A percentile compares a stretch with the other conserved stretches of the same genome.
phyloP scores from a whole-genome alignment of 2,329 filamentous ascomycete species.

The Teratosphaeria pseudoeucalypti region DNA sequence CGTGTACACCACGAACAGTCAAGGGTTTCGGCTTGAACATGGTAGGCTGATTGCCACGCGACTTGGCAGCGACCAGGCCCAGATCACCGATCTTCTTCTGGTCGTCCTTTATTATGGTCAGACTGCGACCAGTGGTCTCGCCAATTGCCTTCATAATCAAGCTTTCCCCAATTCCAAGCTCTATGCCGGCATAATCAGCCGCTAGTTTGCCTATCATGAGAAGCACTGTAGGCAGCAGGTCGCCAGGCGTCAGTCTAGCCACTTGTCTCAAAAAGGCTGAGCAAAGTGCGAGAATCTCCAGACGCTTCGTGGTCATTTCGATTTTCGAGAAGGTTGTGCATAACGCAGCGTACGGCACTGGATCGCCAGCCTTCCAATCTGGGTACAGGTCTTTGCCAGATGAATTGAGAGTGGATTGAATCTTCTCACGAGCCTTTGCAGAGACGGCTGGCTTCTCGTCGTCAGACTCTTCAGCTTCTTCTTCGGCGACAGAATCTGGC shows the following conservation, averaged over 20 bases:
- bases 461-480: slow-evolving; percentile 39
- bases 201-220: slow-evolving; percentile 98
- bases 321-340: slow-evolving; percentile 91
- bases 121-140: slow-evolving; percentile 78
- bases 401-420: slow-evolving; percentile 64
- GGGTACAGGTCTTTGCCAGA: slow-evolving; percentile 72
- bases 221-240: slow-evolving; percentile 77
- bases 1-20: slow-evolving; percentile 76
- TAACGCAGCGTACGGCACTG: slow-evolving; percentile 87
- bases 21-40: slow-evolving; percentile 97
- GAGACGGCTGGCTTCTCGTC: slow-evolving; percentile 59
- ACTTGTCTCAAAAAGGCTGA: slow-evolving; percentile 87
- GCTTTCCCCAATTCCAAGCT: slow-evolving; percentile 96
- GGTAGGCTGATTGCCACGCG: slow-evolving; percentile 84
- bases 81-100: slow-evolving; percentile 95
- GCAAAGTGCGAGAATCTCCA: slow-evolving; percentile 82
- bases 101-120: slow-evolving; percentile 85
- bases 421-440: slow-evolving; percentile 67
- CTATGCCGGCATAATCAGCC: slow-evolving; percentile 90
- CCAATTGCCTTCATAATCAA: slow-evolving; percentile 98
- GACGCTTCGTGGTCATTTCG: slow-evolving; percentile 84
- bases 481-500: slow-evolving; percentile 16
- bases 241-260: slow-evolving; percentile 76
- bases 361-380: slow-evolving; percentile 81
- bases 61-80: slow-evolving; percentile 89